Evolutionary conservation across 306 rosid genomes (phyloP).

Genomic region (Rosa lucieae): DNA sequence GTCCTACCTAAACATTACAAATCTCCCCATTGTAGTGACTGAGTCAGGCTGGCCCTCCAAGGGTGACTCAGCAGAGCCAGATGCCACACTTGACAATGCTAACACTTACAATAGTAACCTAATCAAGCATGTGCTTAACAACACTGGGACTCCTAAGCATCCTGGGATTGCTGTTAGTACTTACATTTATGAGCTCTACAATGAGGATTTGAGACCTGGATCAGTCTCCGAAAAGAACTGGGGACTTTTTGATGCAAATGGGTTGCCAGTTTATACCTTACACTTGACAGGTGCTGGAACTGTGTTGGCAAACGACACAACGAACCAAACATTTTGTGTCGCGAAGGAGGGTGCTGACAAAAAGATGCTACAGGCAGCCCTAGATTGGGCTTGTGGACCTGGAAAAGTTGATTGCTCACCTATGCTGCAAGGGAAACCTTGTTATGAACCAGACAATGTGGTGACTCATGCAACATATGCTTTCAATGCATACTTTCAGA

Average conservation of each 20-base stretch:
- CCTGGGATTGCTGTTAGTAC: slow-evolving; percentile 90
- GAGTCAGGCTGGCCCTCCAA: slow-evolving; percentile 97
- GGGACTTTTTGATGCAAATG: slow-evolving; percentile 77
- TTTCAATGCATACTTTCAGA: slow-evolving; percentile 83
- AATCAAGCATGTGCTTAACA: slow-evolving; percentile 81
- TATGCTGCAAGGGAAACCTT: slow-evolving; percentile 77
- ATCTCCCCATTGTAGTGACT: slow-evolving; percentile 71
- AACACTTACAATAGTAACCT: slow-evolving; percentile 93
- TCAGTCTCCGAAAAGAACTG: slow-evolving; percentile 79
- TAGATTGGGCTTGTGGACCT: slow-evolving; percentile 99
- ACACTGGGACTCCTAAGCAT: slow-evolving; percentile 92
- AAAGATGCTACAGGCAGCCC: slow-evolving; percentile 89
- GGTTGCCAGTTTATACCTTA: slow-evolving; percentile 70
- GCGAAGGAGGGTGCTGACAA: slow-evolving; percentile 62
- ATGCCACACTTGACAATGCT: slow-evolving; percentile 78
- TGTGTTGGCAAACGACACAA: slow-evolving; percentile 79
- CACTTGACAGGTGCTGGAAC: slow-evolving; percentile 85
- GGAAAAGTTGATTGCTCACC: slow-evolving; percentile 92
- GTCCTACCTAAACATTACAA: slow-evolving; percentile 77
- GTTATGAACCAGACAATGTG: slow-evolving; percentile 78
- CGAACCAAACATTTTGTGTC: slow-evolving; percentile 91
- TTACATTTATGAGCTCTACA: slow-evolving; percentile 85
- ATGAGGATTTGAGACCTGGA: slow-evolving; percentile 85
- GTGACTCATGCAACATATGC: slow-evolving; percentile 77
- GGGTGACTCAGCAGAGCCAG: slow-evolving; percentile 74